Base-by-base conservation (phyloP, 768 basidiomycete species). In the Lentinula guzmanii region DNA sequence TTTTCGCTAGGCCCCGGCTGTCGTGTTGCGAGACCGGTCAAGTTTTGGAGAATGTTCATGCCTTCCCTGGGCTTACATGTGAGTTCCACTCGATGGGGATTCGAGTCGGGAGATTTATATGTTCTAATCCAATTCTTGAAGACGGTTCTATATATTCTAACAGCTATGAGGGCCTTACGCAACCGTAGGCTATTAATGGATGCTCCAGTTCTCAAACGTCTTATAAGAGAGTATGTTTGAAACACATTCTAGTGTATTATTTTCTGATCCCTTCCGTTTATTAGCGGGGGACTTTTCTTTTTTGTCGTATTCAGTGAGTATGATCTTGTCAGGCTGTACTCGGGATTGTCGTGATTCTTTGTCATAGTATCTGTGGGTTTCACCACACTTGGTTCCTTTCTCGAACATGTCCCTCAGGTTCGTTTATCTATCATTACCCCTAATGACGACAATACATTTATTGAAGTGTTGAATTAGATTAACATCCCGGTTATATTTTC, bases 271-370 rank as follows among this genome's bases (percentile, higher is more conserved):
- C 6, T 13, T 13, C 9, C 24, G 34, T 7, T 51, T 10, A 34
- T 13, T 39, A 78, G 78, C 54, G 78, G 76, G 7, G 76, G 78
- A 21, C 69, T 76, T 43, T 77, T 77, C 57, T 79, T 77, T 63
- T 68, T 76, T 34, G 70, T 79, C 5, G 75, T 77, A 11, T 72
- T 78, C 35, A 69, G 77, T 76, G 56, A 54, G 68, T 6, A 31
- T 16, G 21, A 33, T n/a, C 11, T 10, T 31, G 18, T n/a, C 24
- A 31, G 13, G 43, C 48, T 31, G 21, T 15, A 9, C 31, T 50
- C n/a, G 15, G n/a, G n/a, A n/a, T 28, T 48, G 48, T 41, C 41
- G 1, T 43, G 28, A 28, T 48, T 37, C 43, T 37, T 39, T 60
- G 31, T 35, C n/a, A 21, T 51, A 78, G 76, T 68, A 34, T 71